Base-by-base conservation (phyloP, 1,284 basidiomycete species). In the Tilletia indica region DNA sequence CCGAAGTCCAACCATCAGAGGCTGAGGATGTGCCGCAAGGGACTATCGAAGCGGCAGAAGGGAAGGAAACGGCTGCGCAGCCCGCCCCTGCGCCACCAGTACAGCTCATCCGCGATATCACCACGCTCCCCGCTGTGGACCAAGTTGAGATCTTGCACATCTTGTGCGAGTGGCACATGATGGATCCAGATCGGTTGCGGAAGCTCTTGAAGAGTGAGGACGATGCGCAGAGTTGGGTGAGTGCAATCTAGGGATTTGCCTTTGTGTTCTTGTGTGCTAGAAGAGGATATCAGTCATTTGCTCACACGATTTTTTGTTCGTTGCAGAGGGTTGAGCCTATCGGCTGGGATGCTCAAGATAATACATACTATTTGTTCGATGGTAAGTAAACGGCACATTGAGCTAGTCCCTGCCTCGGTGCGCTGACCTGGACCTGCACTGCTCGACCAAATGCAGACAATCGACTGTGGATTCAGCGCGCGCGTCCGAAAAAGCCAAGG, bases 321-420 rank as follows among this genome's bases (percentile, higher is more conserved):
- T 54, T n/a, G 25, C 47, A 77, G 93, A 71, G 82, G 39, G 90
- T 92, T 70, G 92, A 93, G 79, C 93, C 93, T 1, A 89, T 94
- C 76, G 93, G 94, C 8, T 92, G 91, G 80, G 93, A 96, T 80
- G 87, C 88, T 21, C 90, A 91, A 78, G 87, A 87, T 31, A 94
- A 93, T 83, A 90, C 91, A 0, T 96, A 94, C 83, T 94, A 92
- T 93, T 86, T 93, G 25, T 92, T 94, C 77, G 93, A 93, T 89
- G 89, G 86, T 86, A 48, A 69, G 85, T 76, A 2, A 16, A 21
- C 34, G 12, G 63, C 19, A 31, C 49, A 0, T 63, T n/a, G 9
- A 12, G 58, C 58, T n/a, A 54, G n/a, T 38, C 51, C 25, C 42
- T 14, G 34, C 58, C 63, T 25, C 36, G 21, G 34, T 31, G 8